Evolutionary conservation across 345 rosid genomes (phyloP), one percentile per base, ranked within the genome.

Genomic region (Citrus sp.): DNA sequence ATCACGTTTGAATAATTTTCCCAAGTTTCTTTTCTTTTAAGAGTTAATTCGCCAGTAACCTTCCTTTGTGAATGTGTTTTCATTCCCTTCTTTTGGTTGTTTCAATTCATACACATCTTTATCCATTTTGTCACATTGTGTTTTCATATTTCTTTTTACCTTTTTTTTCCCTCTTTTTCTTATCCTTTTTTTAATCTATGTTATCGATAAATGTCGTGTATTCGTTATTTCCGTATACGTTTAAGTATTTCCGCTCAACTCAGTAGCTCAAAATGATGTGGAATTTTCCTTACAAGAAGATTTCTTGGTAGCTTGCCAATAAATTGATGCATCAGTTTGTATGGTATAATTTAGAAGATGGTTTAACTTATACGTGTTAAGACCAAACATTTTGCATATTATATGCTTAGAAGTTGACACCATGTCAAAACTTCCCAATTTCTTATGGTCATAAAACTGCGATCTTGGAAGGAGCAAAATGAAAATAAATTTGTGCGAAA

Each of bases 1-100:
- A 68, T 55, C 76, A 78, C 70, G 77, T 72, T 75, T 63, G 37
- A 72, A 30, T 54, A 18, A 18, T 54, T 68, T 42, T 37, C 16
- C 63, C 13, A 22, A 30, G 55, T 37, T 37, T 46, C 35, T 64
- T 63, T 49, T 64, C 7, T 61, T 25, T 64, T 30, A 12, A 37
- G 19, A 64, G n/a, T 54, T 54, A 75, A 49, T 12, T 75, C 51
- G 58, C 62, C 78, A 5, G 18, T 25, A 40, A 74, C 18, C 37
- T 38, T 60, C 67, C 34, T 69, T 12, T 21, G 60, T 27, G 22
- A n/a, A 54, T 66, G 72, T 76, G 49, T 76, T 75, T 64, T 40
- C 70, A 64, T 49, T 70, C 71, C 37, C 75, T 73, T 64, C 30
- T 73, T 60, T 61, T 27, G 38, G 40, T 24, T 56, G 21, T 51